Evolutionary conservation across 1,284 basidiomycete species (phyloP).

Genomic region (Papiliotrema fonsecae): DNA sequence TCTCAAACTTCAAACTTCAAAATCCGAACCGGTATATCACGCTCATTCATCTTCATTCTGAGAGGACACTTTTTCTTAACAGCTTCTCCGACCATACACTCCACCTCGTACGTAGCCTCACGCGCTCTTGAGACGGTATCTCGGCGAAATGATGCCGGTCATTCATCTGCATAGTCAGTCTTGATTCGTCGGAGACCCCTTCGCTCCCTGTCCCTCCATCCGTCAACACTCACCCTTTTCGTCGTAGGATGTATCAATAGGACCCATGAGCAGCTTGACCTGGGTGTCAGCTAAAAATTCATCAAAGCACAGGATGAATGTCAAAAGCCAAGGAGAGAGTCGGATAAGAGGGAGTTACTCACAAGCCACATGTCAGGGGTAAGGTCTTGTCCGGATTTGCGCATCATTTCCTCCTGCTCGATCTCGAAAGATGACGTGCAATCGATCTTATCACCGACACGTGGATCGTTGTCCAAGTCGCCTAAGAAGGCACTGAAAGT

Average conservation of each 20-base stretch:
- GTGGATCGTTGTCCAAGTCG: conserved; percentile 49
- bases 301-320: background rate
- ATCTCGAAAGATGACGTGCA: conserved; percentile 47
- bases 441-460: conserved; percentile 48
- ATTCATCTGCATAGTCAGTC: too few relatives aligned
- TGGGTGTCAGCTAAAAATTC: background rate
- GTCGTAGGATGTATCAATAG: conserved; percentile 40
- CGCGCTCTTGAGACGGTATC: too few relatives aligned
- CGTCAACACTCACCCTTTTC: conserved; percentile 43
- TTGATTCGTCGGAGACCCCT: too few relatives aligned
- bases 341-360: too few relatives aligned
- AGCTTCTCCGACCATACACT: too few relatives aligned
- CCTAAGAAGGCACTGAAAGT: conserved; percentile 24
- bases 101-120: too few relatives aligned
- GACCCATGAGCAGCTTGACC: conserved; percentile 27
- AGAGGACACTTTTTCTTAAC: too few relatives aligned
- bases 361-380: conserved; percentile 44
- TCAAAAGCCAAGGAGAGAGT: conserved; percentile 3
- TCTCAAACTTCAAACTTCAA: too few relatives aligned
- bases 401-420: conserved; percentile 32
- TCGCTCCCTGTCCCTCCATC: too few relatives aligned
- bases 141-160: too few relatives aligned
- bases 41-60: too few relatives aligned
- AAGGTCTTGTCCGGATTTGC: conserved; percentile 23
- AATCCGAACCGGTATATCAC: too few relatives aligned